A percentile compares a stretch with the other conserved stretches of the same genome.
phyloP scores from a whole-genome alignment of 2,329 filamentous ascomycete genomes.

The Verticillium nonalfalfae region DNA sequence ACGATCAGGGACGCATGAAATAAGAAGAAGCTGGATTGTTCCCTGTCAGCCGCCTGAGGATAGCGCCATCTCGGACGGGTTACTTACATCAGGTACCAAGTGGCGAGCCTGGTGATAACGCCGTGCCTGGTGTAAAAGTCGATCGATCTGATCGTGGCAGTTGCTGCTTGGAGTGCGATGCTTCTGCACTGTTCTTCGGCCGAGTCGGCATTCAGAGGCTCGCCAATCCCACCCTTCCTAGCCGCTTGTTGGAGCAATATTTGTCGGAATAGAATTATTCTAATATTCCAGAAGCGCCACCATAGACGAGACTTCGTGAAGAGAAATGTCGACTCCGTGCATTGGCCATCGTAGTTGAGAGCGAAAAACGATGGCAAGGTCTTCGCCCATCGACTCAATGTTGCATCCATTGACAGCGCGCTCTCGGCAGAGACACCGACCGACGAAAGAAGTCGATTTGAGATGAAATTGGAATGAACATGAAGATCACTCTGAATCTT shows the following conservation, averaged over 20 bases:
- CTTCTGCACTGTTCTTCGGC: constrained; percentile 15
- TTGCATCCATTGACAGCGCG: constrained; percentile 15
- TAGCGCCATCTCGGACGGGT: neutral
- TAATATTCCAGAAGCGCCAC: constrained; percentile 26
- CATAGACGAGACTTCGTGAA: constrained; percentile 20
- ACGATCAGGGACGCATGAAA: constrained; percentile 23
- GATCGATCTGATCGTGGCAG: constrained; percentile 18
- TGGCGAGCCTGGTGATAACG: constrained; percentile 16
- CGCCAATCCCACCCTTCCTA: constrained; percentile 8
- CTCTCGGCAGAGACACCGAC: constrained; percentile 17
- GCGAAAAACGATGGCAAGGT: constrained; percentile 19
- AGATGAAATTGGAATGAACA: constrained; percentile 22
- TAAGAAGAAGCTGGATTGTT: constrained; percentile 17
- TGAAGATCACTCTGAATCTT: constrained; percentile 22
- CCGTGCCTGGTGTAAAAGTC: constrained; percentile 14
- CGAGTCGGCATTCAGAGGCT: constrained; percentile 4
- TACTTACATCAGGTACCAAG: constrained; percentile 23
- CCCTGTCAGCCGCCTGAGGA: neutral
- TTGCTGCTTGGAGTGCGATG: constrained; percentile 18
- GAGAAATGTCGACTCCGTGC: constrained; percentile 13
- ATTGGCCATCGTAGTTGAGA: constrained; percentile 8
- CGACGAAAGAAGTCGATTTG: constrained; percentile 19
- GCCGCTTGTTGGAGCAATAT: constrained; percentile 18
- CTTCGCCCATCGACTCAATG: constrained; percentile 18
- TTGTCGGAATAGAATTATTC: constrained; percentile 22